Percentiles rank a stretch among this genome's conserved stretches.
phyloP scores from a whole-genome alignment of 2,329 filamentous ascomycete genomes.

The Alternaria novae-zelandiae region DNA sequence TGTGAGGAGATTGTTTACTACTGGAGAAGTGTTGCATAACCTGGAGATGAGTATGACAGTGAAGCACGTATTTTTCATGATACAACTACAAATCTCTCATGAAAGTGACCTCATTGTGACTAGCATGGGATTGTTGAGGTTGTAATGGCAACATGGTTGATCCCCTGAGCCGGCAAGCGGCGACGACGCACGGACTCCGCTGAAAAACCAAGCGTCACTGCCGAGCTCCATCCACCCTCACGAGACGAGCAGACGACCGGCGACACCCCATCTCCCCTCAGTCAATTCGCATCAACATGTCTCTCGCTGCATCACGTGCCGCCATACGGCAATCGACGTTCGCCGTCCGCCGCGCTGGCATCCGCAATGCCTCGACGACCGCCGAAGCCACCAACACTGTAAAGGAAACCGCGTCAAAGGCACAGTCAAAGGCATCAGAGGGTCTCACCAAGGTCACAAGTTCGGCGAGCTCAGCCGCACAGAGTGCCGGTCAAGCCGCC shows the following conservation, averaged over 20 bases:
- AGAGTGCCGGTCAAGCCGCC: slow-evolving; percentile 69
- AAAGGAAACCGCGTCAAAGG: slow-evolving; percentile 65
- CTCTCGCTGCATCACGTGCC: slow-evolving; percentile 55
- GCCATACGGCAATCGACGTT: slow-evolving; percentile 54
- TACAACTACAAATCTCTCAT: background rate
- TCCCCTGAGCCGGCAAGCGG: slow-evolving; percentile 21
- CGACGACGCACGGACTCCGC: slow-evolving; percentile 15
- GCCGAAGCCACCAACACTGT: slow-evolving; percentile 55
- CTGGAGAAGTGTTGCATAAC: background rate
- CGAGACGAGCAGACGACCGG: slow-evolving; percentile 18
- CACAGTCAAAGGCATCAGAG: slow-evolving; percentile 75
- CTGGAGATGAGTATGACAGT: background rate
- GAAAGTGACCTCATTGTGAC: background rate
- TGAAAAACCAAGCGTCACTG: slow-evolving; percentile 28
- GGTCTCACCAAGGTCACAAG: slow-evolving; percentile 82
- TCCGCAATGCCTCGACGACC: slow-evolving; percentile 58
- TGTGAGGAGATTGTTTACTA: background rate
- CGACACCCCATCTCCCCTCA: slow-evolving; percentile 27
- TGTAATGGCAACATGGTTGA: slow-evolving; percentile 5
- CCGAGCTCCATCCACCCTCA: slow-evolving; percentile 21
- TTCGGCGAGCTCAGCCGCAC: slow-evolving; percentile 78
- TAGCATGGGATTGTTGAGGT: background rate
- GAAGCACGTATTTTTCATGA: background rate
- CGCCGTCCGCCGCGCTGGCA: slow-evolving; percentile 50
- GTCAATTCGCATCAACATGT: slow-evolving; percentile 50